These are phyloP conservation scores for Trichopus zeylanicus DNA, from an alignment of 116 monocot genomes.

Conservation along the genomic window DNA sequence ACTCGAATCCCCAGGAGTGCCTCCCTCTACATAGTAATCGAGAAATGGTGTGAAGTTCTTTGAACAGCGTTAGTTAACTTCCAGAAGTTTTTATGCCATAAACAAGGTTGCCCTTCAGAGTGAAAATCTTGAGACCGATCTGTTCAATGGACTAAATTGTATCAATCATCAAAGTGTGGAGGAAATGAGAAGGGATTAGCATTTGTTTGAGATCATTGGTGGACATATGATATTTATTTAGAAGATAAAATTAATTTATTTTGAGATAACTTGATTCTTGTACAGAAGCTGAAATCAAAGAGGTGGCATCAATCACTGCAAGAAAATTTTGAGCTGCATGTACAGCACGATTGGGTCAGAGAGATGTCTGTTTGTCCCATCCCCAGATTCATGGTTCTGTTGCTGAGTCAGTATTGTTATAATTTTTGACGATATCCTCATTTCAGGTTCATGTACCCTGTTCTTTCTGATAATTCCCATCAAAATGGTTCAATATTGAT, in stretches of 20 bases:
- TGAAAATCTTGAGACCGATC: too few species aligned
- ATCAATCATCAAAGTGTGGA: not conserved
- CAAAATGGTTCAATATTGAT: too few species aligned
- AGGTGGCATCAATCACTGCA: slow-evolving; percentile 2
- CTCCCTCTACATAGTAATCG: slow-evolving; percentile 11
- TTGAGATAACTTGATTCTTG: slow-evolving; percentile 41
- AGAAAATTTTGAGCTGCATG: slow-evolving; percentile 12
- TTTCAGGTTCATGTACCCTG: too few species aligned
- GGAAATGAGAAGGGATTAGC: not conserved
- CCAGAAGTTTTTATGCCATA: too few species aligned
- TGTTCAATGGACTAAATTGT: not conserved
- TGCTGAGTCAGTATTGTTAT: too few species aligned
- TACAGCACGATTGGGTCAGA: slow-evolving; percentile 7
- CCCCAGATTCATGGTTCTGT: too few species aligned
- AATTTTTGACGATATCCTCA: too few species aligned
- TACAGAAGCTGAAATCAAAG: slow-evolving; percentile 19
- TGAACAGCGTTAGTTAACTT: not conserved
- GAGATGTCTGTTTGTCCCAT: not conserved
- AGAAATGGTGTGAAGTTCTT: slow-evolving; percentile 14
- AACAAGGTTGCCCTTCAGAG: not conserved
- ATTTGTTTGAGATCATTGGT: slow-evolving; percentile 2
- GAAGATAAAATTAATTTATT: slow-evolving; percentile 19
- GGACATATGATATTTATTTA: slow-evolving; percentile 15
- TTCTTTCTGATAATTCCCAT: too few species aligned
- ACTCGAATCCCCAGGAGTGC: slow-evolving; percentile 82